phyloP scores from a whole-genome alignment of 768 basidiomycete species.

The Boletellus ananas region DNA sequence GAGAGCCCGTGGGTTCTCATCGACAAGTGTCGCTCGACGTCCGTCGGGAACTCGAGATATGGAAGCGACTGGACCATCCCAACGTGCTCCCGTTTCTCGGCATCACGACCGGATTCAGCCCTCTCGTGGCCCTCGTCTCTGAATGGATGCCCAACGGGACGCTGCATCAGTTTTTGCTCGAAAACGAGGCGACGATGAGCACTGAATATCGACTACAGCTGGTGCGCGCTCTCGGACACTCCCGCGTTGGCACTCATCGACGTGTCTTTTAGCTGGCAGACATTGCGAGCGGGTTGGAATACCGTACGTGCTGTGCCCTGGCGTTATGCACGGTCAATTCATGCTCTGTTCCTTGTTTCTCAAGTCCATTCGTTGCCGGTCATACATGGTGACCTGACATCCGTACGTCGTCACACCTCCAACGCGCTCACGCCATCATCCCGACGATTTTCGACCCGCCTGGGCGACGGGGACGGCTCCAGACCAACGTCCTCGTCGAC shows the following conservation, averaged over 20 bases:
- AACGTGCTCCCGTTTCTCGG: conserved; percentile 17
- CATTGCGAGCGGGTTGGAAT: conserved; percentile 15
- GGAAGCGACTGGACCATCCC: conserved; percentile 14
- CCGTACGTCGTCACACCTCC: conserved; percentile 1
- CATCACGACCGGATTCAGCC: conserved; percentile 11
- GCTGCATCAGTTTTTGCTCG: conserved; percentile 1
- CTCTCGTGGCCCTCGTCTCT: conserved; percentile 8
- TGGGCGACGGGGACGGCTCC: no score
- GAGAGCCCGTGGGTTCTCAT: background rate
- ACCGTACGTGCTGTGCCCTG: conserved; percentile 1
- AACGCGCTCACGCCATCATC: background rate
- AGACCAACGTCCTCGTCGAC: conserved; percentile 17
- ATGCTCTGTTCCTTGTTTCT: no score
- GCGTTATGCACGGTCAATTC: background rate
- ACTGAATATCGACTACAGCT: conserved; percentile 4
- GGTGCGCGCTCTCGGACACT: conserved; percentile 5
- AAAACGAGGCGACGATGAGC: conserved; percentile 1
- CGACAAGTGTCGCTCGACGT: background rate
- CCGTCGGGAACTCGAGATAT: conserved; percentile 15
- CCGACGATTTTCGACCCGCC: no score
- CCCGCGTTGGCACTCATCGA: no score
- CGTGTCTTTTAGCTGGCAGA: conserved; percentile 7
- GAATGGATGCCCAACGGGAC: conserved; percentile 11
- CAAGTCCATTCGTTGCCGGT: conserved; percentile 13
- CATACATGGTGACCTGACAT: conserved; percentile 12